These are phyloP conservation scores for Wickerhamomyces sp. DNA, from an alignment of 1,139 yeast species.

Conservation along the genomic window DNA sequence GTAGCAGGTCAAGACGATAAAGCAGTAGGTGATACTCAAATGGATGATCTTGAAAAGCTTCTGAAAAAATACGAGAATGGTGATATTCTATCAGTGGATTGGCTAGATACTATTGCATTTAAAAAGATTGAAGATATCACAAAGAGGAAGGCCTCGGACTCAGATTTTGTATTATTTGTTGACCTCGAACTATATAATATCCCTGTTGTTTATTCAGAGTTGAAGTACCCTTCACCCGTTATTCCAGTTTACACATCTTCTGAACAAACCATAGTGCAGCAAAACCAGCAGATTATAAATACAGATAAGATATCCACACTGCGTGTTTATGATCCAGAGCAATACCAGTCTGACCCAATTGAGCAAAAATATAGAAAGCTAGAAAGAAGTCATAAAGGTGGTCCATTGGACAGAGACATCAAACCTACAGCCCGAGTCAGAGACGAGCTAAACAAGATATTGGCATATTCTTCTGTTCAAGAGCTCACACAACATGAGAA, in stretches of 20 bases:
- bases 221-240: constrained; percentile 23
- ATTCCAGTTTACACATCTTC: constrained; percentile 22
- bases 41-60: constrained; percentile 45
- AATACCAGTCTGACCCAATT: constrained; percentile 67
- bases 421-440: constrained; percentile 86
- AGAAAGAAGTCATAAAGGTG: constrained; percentile 76
- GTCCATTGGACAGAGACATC: constrained; percentile 74
- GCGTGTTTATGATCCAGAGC: constrained; percentile 63
- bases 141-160: constrained; percentile 27
- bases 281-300: constrained; percentile 27
- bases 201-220: constrained; percentile 76
- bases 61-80: constrained; percentile 68
- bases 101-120: constrained; percentile 74
- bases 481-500: constrained; percentile 80
- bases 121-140: constrained; percentile 49
- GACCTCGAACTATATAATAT: constrained; percentile 76
- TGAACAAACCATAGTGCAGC: constrained; percentile 9
- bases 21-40: constrained; percentile 20
- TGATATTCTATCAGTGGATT: constrained; percentile 53
- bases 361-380: constrained; percentile 82
- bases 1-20: constrained; percentile 27
- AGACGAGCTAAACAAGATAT: constrained; percentile 63
- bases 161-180: constrained; percentile 47
- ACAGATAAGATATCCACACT: constrained; percentile 35
- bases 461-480: constrained; percentile 79